Evolutionary conservation across 331 rosid genomes (phyloP).

Genomic region (Rosa hybrid): DNA sequence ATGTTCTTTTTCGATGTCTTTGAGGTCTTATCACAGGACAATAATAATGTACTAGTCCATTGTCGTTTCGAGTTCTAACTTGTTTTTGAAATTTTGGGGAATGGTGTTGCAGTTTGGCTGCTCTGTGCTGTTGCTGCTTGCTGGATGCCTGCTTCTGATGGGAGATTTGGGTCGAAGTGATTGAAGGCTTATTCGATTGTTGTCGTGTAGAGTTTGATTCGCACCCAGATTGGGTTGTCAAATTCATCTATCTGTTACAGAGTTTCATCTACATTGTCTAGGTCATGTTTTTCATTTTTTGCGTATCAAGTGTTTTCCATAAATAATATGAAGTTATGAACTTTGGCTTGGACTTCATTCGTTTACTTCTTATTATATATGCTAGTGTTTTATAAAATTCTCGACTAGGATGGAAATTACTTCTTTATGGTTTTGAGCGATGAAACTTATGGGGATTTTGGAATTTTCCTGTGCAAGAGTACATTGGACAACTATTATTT

Average conservation of each 20-base stretch:
- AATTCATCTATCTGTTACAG: background rate
- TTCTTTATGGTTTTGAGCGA: background rate
- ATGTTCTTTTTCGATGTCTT: slow-evolving; percentile 10
- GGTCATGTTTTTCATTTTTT: background rate
- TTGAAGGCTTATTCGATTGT: slow-evolving; percentile 14
- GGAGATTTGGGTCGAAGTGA: slow-evolving; percentile 18
- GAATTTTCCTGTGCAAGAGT: background rate
- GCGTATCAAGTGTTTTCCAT: background rate
- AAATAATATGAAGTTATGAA: background rate
- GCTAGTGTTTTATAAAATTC: background rate
- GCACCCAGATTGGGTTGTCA: slow-evolving; percentile 12
- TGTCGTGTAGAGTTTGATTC: slow-evolving; percentile 19
- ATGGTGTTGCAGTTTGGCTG: slow-evolving; percentile 78
- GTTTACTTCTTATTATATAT: background rate
- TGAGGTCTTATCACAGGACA: slow-evolving; percentile 10
- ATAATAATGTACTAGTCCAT: background rate
- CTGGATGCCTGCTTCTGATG: slow-evolving; percentile 88
- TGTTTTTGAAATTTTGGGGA: background rate
- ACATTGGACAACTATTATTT: background rate
- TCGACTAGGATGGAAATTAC: background rate
- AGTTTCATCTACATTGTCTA: background rate
- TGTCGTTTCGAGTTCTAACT: background rate
- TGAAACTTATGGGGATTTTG: background rate
- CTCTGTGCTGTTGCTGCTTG: slow-evolving; percentile 93
- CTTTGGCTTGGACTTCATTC: background rate